A percentile compares a stretch with the other conserved stretches of the same genome.
Conservation (phyloP, 306 rosid genomes). For the Hippophae rhamnoides region DNA sequence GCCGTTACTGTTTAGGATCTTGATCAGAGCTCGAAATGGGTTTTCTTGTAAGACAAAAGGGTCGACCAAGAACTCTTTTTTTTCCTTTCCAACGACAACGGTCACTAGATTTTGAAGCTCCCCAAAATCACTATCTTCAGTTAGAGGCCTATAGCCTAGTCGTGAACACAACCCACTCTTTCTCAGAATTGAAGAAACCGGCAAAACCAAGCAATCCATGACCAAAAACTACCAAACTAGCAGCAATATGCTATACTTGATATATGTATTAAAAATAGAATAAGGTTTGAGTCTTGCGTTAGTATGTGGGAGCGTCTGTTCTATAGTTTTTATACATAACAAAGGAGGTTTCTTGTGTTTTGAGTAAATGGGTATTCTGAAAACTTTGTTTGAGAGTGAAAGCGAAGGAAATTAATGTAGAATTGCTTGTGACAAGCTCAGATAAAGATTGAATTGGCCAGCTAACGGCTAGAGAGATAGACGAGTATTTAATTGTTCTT, state of each 20-base stretch:
- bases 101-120: slow-evolving; percentile 34
- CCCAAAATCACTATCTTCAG: slow-evolving; percentile 10
- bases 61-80: slow-evolving; percentile 60
- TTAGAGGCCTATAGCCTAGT: slow-evolving; percentile 32
- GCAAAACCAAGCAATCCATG: slow-evolving; percentile 72
- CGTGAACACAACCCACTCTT: slow-evolving; percentile 34
- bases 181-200: slow-evolving; percentile 35
- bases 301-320: not conserved
- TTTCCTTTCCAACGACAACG: slow-evolving; percentile 71
- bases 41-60: slow-evolving; percentile 51
- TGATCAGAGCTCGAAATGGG: slow-evolving; percentile 52
- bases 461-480: slow-evolving; percentile 15
- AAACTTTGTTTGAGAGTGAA: slow-evolving; percentile 15
- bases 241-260: too few species aligned
- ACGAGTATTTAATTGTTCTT: too few species aligned
- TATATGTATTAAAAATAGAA: too few species aligned
- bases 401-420: slow-evolving; percentile 15
- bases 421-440: not conserved
- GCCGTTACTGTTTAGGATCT: slow-evolving; percentile 29
- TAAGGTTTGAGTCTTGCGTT: not conserved
- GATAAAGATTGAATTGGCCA: slow-evolving; percentile 15
- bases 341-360: not conserved
- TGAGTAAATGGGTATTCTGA: not conserved
- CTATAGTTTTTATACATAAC: not conserved
- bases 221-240: not conserved